Base-by-base conservation (phyloP, 345 rosid genomes). In the Aegle marmelos region DNA sequence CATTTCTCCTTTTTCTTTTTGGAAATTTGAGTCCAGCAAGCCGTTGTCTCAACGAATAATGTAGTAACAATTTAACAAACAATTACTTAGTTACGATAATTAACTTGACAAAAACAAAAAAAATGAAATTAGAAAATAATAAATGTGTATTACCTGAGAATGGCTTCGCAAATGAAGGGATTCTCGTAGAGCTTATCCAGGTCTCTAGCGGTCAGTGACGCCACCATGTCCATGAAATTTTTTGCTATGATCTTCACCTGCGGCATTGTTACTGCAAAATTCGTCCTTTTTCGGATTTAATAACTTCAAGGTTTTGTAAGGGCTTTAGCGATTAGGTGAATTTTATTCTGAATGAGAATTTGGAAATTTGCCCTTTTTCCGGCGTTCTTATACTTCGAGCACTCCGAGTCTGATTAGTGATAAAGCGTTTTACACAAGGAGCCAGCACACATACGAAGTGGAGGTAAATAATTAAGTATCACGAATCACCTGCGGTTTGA, bases 211-310 rank as follows among this genome's bases (percentile, higher is more conserved):
- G 98, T 92, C 76, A 95, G 77, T 45, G 98, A 85, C 22, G 98
- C 93, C 87, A 95, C 99, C 99, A 95, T 95, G 85, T 92, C 98
- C 99, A 93, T 93, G 82, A 93, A 95, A 83, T 89, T 92, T 89
- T 88, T 95, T 2, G 97, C 94, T 33, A 92, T 91, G 39, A 95
- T 92, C 90, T 85, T 93, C 73, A 95, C 96, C 58, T 92, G 92
- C 60, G 98, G 98, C 97, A 95, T 95, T 79, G 86, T 70, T 70
- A 65, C 63, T 61, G 34, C 5, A 13, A 53, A 31, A 33, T 22
- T 56, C 41, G 48, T 30, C 9, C 21, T 36, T 0, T 4, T 60
- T 34, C 7, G 45, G 30, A 45, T 22, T 31, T 22, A 33, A 53
- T 74, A 34, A 37, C 2, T 24, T 53, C 25, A 53, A 71, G 28